These are phyloP conservation scores for Hondaea fermentalgiana DNA, from an alignment of 108 stramenopile species.

Conservation along the genomic window DNA sequence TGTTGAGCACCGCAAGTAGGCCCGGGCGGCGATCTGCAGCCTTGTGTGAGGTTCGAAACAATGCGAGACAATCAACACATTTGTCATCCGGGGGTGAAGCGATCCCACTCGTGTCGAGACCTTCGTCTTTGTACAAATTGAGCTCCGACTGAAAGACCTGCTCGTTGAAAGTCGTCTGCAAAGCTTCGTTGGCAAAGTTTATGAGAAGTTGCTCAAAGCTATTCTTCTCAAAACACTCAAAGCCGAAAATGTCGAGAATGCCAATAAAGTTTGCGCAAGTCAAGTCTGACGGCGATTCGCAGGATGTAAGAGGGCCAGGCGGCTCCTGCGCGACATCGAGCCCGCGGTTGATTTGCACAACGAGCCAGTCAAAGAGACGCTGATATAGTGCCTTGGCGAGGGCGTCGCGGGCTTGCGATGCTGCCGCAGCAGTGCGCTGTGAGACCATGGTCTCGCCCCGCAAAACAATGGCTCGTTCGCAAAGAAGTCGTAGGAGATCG, in stretches of 20 bases:
- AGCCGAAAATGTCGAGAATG: conserved; percentile 59
- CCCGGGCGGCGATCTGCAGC: background rate
- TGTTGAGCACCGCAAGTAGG: background rate
- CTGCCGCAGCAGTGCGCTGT: background rate
- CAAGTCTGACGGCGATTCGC: background rate
- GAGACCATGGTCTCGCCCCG: conserved; percentile 20
- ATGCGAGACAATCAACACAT: conserved; percentile 90
- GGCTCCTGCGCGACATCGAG: background rate
- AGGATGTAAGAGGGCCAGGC: too few species aligned
- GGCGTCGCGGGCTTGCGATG: conserved; percentile 26
- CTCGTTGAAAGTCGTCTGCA: conserved; percentile 54
- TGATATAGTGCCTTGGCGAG: conserved; percentile 33
- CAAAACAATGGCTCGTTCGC: conserved; percentile 53
- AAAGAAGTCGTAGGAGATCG: conserved; percentile 65
- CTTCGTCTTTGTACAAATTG: conserved; percentile 44
- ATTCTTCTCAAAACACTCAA: conserved; percentile 52
- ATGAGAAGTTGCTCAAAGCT: conserved; percentile 49
- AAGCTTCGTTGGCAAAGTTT: conserved; percentile 50
- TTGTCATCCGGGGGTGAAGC: conserved; percentile 91
- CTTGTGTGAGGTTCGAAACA: conserved; percentile 41
- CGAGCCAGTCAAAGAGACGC: conserved; percentile 35
- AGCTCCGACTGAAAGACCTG: conserved; percentile 52
- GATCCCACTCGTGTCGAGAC: conserved; percentile 50
- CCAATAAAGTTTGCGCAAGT: conserved; percentile 18
- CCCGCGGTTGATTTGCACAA: conserved; percentile 32